Percentiles rank a stretch among this genome's conserved stretches.
Conservation (phyloP, 768 basidiomycete genomes). For the Amanita molliuscula region DNA sequence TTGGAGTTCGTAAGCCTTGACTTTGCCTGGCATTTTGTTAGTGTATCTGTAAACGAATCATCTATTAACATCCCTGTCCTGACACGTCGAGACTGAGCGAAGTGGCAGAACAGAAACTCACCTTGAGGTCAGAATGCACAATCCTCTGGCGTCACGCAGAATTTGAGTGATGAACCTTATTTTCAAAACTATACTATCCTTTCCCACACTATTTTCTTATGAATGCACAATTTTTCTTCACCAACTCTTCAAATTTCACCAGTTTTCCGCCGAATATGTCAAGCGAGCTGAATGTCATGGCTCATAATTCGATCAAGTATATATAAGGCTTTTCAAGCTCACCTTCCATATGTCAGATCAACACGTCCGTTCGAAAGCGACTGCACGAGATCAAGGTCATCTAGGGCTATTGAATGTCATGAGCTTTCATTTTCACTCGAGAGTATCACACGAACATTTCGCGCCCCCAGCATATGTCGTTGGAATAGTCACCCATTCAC, state of each 20-base stretch:
- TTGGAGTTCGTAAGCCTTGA: slow-evolving; percentile 94
- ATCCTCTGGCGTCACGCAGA: slow-evolving; percentile 18
- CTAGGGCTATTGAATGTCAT: slow-evolving; percentile 40
- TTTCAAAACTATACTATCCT: slow-evolving; percentile 31
- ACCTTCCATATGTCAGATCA: slow-evolving; percentile 84
- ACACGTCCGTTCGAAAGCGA: slow-evolving; percentile 73
- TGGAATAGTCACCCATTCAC: slow-evolving; percentile 85
- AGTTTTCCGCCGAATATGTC: slow-evolving; percentile 51
- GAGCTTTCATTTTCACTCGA: too few species aligned
- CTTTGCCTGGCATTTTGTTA: slow-evolving; percentile 76
- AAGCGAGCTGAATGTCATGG: slow-evolving; percentile 23
- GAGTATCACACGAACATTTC: slow-evolving; percentile 42
- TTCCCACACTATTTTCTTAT: slow-evolving; percentile 25
- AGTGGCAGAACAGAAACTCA: slow-evolving; percentile 14
- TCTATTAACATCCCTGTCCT: slow-evolving; percentile 5
- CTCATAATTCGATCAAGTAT: neutral
- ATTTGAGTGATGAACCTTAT: slow-evolving; percentile 33
- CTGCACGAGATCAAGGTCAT: slow-evolving; percentile 76
- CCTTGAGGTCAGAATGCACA: slow-evolving; percentile 33
- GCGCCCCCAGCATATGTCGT: slow-evolving; percentile 98
- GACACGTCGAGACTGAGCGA: too few species aligned
- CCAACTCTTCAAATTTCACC: slow-evolving; percentile 14
- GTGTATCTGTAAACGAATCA: slow-evolving; percentile 15
- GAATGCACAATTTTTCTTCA: slow-evolving; percentile 15
- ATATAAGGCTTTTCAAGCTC: slow-evolving; percentile 2